Conservation (phyloP, 352 stramenopile species). For the Elongisporangium senticosum region DNA sequence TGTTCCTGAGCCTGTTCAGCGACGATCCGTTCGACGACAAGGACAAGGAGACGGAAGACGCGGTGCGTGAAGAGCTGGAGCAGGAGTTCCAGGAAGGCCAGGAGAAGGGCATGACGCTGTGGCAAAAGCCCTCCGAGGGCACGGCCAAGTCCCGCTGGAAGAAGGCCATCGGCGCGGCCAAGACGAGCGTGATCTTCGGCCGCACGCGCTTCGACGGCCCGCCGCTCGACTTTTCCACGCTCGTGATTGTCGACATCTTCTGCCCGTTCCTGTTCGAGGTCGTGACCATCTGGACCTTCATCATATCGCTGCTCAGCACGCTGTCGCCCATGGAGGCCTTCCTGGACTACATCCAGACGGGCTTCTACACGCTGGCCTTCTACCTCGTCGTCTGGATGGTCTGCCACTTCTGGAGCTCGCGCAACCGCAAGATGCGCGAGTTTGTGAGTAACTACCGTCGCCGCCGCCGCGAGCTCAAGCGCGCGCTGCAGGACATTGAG, state of each 20-base stretch:
- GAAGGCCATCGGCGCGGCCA: slow-evolving; percentile 58
- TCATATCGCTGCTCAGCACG: slow-evolving; percentile 46
- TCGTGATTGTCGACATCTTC: slow-evolving; percentile 80
- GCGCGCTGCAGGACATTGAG: slow-evolving; percentile 63
- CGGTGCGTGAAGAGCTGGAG: slow-evolving; percentile 58
- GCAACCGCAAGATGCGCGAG: slow-evolving; percentile 84
- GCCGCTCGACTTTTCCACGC: slow-evolving; percentile 76
- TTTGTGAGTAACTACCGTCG: slow-evolving; percentile 86
- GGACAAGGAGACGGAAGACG: slow-evolving; percentile 68
- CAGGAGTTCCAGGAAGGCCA: slow-evolving; percentile 48
- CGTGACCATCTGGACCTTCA: slow-evolving; percentile 65
- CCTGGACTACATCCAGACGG: slow-evolving; percentile 75
- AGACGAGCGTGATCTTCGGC: slow-evolving; percentile 65
- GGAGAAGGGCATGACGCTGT: slow-evolving; percentile 18
- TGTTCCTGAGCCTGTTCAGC: slow-evolving; percentile 40
- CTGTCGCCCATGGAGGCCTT: slow-evolving; percentile 69
- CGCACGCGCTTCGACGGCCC: slow-evolving; percentile 77
- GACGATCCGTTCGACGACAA: slow-evolving; percentile 75
- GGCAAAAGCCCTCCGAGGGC: slow-evolving; percentile 5
- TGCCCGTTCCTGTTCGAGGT: slow-evolving; percentile 80
- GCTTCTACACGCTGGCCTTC: slow-evolving; percentile 67
- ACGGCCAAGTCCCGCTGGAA: slow-evolving; percentile 57
- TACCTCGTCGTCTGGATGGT: slow-evolving; percentile 79
- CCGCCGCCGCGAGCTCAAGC: slow-evolving; percentile 67
- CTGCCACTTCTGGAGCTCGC: slow-evolving; percentile 81